These are phyloP conservation scores for Fraxinus velutina DNA, from an alignment of 305 asterid species.

Conservation along the genomic window DNA sequence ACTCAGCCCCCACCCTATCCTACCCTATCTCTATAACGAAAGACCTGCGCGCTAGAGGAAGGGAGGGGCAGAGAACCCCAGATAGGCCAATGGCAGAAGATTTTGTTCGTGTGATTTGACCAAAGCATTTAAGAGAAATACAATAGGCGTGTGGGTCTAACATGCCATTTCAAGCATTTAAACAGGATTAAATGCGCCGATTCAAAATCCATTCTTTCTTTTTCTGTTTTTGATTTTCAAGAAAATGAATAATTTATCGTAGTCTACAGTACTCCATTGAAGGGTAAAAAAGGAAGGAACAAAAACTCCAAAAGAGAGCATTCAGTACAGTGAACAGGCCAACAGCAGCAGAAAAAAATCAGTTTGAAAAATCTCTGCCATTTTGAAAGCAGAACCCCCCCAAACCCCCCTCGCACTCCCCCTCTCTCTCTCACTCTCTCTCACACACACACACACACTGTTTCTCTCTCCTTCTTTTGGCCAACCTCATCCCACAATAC, in stretches of 20 bases:
- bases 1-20: neutral
- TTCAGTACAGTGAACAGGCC: slow-evolving; percentile 12
- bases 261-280: slow-evolving; percentile 4
- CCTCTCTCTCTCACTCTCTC: neutral
- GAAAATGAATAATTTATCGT: neutral
- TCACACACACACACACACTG: neutral
- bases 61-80: slow-evolving; percentile 12
- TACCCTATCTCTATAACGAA: slow-evolving; percentile 10
- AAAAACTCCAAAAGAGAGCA: neutral
- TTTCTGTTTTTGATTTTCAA: neutral
- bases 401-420: neutral
- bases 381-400: slow-evolving; percentile 28
- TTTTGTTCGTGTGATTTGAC: slow-evolving; percentile 39
- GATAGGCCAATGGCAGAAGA: slow-evolving; percentile 24
- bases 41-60: neutral
- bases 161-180: slow-evolving; percentile 19
- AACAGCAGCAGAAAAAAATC: slow-evolving; percentile 18
- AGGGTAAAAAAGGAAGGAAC: slow-evolving; percentile 15
- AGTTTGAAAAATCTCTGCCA: slow-evolving; percentile 30
- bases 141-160: slow-evolving; percentile 13
- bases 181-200: slow-evolving; percentile 3
- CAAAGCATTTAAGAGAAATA: slow-evolving; percentile 24
- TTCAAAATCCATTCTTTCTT: neutral
- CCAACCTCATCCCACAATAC: slow-evolving; percentile 24
- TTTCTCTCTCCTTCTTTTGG: slow-evolving; percentile 16